A percentile compares a stretch with the other conserved stretches of the same genome.
These are phyloP conservation scores for Suhomyces terraborum DNA, from an alignment of 1,139 yeast genomes.

Conservation along the genomic window DNA sequence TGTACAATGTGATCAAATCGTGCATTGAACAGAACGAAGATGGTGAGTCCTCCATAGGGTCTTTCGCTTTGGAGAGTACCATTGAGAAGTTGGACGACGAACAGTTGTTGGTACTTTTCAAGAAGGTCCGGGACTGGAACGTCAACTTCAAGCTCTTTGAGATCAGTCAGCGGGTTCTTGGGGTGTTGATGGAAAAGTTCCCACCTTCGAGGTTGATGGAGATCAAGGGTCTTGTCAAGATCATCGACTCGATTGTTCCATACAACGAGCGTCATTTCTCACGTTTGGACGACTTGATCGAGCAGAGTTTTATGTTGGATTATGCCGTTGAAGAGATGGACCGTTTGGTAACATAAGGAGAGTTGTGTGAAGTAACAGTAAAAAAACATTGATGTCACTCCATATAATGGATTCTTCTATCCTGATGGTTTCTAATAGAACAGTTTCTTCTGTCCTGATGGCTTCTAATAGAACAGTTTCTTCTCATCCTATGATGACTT, in stretches of 20 bases:
- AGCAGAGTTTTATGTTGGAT: conserved; percentile 82
- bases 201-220: conserved; percentile 57
- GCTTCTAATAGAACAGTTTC: too few relatives aligned
- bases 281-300: conserved; percentile 76
- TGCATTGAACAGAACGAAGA: conserved; percentile 48
- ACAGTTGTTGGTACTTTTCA: conserved; percentile 61
- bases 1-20: conserved; percentile 67
- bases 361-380: too few relatives aligned
- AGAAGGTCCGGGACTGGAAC: conserved; percentile 92
- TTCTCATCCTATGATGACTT: too few relatives aligned
- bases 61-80: conserved; percentile 64
- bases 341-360: conserved; percentile 1
- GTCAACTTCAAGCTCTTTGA: conserved; percentile 80
- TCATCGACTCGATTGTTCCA: conserved; percentile 76
- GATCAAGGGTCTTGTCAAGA: conserved; percentile 65
- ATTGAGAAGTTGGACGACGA: conserved; percentile 59
- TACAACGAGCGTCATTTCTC: conserved; percentile 83
- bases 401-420: too few relatives aligned
- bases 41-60: conserved; percentile 55
- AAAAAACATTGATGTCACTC: too few relatives aligned
- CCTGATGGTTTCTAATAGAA: too few relatives aligned
- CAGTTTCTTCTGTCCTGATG: too few relatives aligned
- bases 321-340: conserved; percentile 80
- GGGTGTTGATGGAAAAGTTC: conserved; percentile 60
- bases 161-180: conserved; percentile 74